Evolutionary conservation across 257 asterid genomes (phyloP).

Genomic region (Nyctanthes arbortristis): DNA sequence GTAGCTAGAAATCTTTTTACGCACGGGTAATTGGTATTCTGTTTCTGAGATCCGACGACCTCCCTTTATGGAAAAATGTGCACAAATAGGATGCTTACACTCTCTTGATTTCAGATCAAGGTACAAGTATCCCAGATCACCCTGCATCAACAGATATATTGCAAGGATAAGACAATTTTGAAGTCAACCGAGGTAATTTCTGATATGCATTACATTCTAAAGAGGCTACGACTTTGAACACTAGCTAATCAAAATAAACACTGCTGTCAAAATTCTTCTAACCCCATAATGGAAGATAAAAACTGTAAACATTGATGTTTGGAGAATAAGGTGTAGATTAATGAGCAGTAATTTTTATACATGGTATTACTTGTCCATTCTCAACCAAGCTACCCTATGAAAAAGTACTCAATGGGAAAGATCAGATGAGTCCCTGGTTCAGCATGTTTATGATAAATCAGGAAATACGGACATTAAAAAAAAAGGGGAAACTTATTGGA

Average conservation of each 20-base stretch:
- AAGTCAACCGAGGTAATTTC: conserved; percentile 16
- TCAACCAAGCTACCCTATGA: not conserved
- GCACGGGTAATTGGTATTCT: conserved; percentile 91
- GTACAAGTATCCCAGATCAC: conserved; percentile 85
- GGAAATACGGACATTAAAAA: not conserved
- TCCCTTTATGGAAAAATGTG: conserved; percentile 97
- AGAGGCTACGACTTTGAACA: not conserved
- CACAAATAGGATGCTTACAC: conserved; percentile 88
- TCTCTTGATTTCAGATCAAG: conserved; percentile 89
- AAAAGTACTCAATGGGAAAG: not conserved
- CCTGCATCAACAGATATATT: conserved; percentile 52
- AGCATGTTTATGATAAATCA: not conserved
- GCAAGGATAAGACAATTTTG: conserved; percentile 29
- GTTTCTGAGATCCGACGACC: conserved; percentile 85
- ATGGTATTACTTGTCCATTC: not conserved
- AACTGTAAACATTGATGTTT: not conserved
- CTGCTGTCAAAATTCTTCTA: not conserved
- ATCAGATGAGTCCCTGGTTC: not conserved
- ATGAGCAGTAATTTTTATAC: not conserved
- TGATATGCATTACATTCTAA: not conserved
- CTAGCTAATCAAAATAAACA: not conserved
- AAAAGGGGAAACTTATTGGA: not conserved
- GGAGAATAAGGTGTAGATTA: not conserved
- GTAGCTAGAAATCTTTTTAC: conserved; percentile 26
- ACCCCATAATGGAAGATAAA: not conserved